These are phyloP conservation scores for Simmondsia chinensis DNA, from an alignment of 148 eudicot species.

Conservation along the genomic window DNA sequence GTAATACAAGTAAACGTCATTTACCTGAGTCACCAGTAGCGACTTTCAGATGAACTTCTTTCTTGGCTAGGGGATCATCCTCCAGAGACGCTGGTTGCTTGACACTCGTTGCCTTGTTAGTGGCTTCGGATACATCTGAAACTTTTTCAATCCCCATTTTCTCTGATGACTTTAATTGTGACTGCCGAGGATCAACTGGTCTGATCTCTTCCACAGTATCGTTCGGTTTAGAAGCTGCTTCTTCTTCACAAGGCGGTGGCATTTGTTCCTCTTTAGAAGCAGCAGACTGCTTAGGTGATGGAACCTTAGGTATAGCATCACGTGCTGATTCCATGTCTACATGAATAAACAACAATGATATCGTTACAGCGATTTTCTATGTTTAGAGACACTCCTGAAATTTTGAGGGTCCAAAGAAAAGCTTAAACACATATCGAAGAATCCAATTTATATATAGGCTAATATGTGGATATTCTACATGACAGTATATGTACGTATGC, in stretches of 20 bases:
- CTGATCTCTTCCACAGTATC: slow-evolving; percentile 17
- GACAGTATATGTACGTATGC: no score
- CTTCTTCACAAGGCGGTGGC: slow-evolving; percentile 23
- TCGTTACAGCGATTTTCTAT: no score
- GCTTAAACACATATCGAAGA: no score
- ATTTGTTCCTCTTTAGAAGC: slow-evolving; percentile 45
- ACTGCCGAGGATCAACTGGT: slow-evolving; percentile 9
- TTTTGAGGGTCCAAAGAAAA: no score
- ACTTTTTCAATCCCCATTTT: slow-evolving; percentile 12
- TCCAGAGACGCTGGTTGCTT: slow-evolving; percentile 52
- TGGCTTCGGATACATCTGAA: slow-evolving; percentile 50
- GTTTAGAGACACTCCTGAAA: no score
- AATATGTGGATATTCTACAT: no score
- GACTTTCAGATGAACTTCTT: slow-evolving; percentile 49
- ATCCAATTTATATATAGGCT: no score
- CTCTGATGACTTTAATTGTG: slow-evolving; percentile 7
- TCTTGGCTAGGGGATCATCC: slow-evolving; percentile 32
- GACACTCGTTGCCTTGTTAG: slow-evolving; percentile 34
- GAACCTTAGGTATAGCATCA: slow-evolving; percentile 33
- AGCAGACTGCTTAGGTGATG: slow-evolving; percentile 48
- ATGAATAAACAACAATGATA: no score
- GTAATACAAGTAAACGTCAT: no score
- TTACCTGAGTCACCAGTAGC: slow-evolving; percentile 31
- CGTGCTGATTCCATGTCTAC: slow-evolving; percentile 56
- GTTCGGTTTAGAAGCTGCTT: slow-evolving; percentile 18